Evolutionary conservation across 192 early-diverging fungal species (phyloP).

Genomic region (Phycomyces blakesleeanus): DNA sequence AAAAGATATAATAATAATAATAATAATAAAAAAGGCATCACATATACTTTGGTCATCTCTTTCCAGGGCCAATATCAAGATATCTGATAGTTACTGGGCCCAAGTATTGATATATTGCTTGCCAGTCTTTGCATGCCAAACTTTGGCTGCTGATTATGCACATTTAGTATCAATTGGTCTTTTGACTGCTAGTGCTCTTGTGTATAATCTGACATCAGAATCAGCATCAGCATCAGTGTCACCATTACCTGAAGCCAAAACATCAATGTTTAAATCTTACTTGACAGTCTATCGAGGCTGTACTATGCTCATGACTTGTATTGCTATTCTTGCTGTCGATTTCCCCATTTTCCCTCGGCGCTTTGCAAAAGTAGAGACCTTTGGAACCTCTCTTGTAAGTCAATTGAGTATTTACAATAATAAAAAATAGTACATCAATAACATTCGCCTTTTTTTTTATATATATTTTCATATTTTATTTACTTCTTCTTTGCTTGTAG

Average conservation of each 20-base stretch:
- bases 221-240: too few relatives aligned
- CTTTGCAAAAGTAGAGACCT: constrained; percentile 90
- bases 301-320: constrained; percentile 77
- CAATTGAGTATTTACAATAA: not conserved
- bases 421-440: too few relatives aligned
- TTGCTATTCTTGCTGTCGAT: constrained; percentile 92
- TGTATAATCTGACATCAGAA: not conserved
- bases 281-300: constrained; percentile 70
- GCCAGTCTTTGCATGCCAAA: constrained; percentile 15
- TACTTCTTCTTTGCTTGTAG: constrained; percentile 31
- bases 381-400: constrained; percentile 80
- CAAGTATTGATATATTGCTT: constrained; percentile 21
- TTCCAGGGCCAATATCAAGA: not conserved
- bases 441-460: too few relatives aligned
- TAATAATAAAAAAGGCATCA: constrained; percentile 11
- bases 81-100: not conserved
- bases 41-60: constrained; percentile 17
- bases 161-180: constrained; percentile 3
- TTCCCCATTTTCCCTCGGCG: constrained; percentile 85
- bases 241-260: constrained; percentile 15
- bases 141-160: constrained; percentile 20
- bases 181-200: not conserved
- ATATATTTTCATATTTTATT: too few relatives aligned
- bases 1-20: not conserved
- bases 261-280: constrained; percentile 34